Conservation (phyloP, 2,329 filamentous ascomycete species). For the Hypoxylon sp. region DNA sequence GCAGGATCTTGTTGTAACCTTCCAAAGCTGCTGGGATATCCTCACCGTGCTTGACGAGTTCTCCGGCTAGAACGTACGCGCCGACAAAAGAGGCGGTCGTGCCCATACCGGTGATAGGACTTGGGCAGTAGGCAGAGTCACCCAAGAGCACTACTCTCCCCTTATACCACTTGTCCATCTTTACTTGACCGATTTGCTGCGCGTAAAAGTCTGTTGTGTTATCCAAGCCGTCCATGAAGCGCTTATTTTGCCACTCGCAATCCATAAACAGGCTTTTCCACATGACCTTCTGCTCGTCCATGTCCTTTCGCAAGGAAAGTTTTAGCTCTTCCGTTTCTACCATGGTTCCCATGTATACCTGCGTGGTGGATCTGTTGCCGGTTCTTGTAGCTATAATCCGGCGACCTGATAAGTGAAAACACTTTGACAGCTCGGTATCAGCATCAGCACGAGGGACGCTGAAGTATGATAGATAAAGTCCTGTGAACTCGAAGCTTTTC, state of each 20-base stretch:
- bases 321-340: conserved; percentile 8
- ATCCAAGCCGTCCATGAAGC: conserved; percentile 11
- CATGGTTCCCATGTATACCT: conserved; percentile 44
- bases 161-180: conserved; percentile 17
- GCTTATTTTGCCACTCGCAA: conserved; percentile 22
- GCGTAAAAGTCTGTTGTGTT: conserved; percentile 21
- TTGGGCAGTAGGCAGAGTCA: conserved; percentile 29
- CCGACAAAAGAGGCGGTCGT: conserved; percentile 18
- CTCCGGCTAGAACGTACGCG: conserved; percentile 27
- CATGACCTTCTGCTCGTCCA: conserved; percentile 23
- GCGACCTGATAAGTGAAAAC: conserved; percentile 47
- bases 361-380: conserved; percentile 43
- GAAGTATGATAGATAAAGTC: conserved; percentile 50
- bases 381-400: conserved; percentile 51
- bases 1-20: conserved; percentile 14
- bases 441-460: conserved; percentile 45
- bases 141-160: conserved; percentile 30
- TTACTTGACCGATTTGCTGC: conserved; percentile 22
- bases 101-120: conserved; percentile 25
- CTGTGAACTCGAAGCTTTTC: conserved; percentile 40
- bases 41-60: conserved; percentile 18
- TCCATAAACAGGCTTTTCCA: conserved; percentile 8
- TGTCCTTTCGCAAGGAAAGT: conserved; percentile 12
- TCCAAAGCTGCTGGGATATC: conserved; percentile 17
- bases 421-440: conserved; percentile 43